Base-by-base conservation (phyloP, 176 grass and related monocot genomes). In the Juncus inflexus region DNA sequence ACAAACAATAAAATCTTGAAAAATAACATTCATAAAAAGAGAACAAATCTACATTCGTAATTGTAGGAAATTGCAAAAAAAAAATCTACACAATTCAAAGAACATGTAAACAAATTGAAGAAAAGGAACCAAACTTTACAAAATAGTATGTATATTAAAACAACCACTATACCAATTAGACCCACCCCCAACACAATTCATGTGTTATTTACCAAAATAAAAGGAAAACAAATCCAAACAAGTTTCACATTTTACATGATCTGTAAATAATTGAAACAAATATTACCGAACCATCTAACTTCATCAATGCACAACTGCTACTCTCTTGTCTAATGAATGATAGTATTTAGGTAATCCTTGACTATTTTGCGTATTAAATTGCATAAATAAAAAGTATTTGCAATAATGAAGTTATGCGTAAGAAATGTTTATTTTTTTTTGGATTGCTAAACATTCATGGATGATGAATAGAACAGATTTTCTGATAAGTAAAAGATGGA, bases 161-260 rank as follows among this genome's bases (percentile, higher is more conserved):
- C 19, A 28, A 28, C 19, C 19, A 28, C 19, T 28, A 0, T 5
- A 62, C 37, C 2, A 13, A 39, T 39, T 39, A 62, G 9, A 38
- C 59, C 14, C 63, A 6, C 42, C 19, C 37, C 55, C 64, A 10
- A 55, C 45, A 3, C 67, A 41, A 1, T 6, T 52, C 35, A 19
- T 43, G 53, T 58, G 13, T 28, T 47, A 47, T 9, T 47, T 9
- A 47, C 4, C 4, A 47, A 47, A 47, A 47, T 47, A 47, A 47
- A 47, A 47, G 43, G 43, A 47, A 47, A 47, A 71, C n/a, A 57
- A 69, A 71, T 43, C 54, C 39, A 52, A 78, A 70, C 6, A 28
- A 36, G 19, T n/a, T 37, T 53, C 66, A 64, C 68, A 64, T 16
- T 10, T 52, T 86, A 87, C 61, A 64, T 42, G 28, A 75, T 40